phyloP scores from a whole-genome alignment of 2,329 filamentous ascomycete species.

The Dissoconium aciculare region DNA sequence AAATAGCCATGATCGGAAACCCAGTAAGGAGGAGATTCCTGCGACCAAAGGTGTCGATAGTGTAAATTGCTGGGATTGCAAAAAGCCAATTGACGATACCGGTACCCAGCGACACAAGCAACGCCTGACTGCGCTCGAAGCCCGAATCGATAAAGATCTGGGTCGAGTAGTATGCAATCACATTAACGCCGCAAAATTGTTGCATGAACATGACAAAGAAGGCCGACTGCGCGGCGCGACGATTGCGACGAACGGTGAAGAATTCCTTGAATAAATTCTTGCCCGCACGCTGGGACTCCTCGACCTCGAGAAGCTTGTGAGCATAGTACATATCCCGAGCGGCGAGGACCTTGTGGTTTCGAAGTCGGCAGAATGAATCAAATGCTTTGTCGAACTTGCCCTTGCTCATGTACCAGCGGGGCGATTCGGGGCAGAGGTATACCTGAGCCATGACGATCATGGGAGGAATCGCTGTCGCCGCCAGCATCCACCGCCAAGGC shows the following conservation, averaged over 20 bases:
- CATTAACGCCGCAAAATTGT: conserved; percentile 17
- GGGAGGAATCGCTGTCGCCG: conserved; percentile 27
- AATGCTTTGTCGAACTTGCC: conserved; percentile 25
- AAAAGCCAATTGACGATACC: conserved; percentile 21
- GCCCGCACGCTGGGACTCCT: conserved; percentile 21
- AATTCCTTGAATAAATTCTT: conserved; percentile 27
- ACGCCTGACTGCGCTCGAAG: conserved; percentile 13
- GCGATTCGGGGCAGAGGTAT: conserved; percentile 31
- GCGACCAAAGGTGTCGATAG: conserved; percentile 31
- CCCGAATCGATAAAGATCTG: conserved; percentile 18
- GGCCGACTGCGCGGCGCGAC: conserved; percentile 20
- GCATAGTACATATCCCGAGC: conserved; percentile 29
- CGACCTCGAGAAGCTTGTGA: conserved; percentile 23
- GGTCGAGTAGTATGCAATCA: conserved; percentile 22
- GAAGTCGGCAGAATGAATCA: conserved; percentile 21
- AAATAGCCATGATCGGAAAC: conserved; percentile 32
- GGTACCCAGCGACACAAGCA: conserved; percentile 21
- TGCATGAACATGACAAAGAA: conserved; percentile 25
- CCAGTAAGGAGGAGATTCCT: conserved; percentile 31
- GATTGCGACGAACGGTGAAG: conserved; percentile 20
- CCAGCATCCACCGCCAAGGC: conserved; percentile 20
- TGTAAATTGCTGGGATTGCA: conserved; percentile 20
- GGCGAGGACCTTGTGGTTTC: conserved; percentile 25
- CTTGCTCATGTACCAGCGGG: conserved; percentile 27
- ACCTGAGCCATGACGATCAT: conserved; percentile 20